Evolutionary conservation across 495 filamentous ascomycete species (phyloP).

Genomic region (Xylaria telfairii): DNA sequence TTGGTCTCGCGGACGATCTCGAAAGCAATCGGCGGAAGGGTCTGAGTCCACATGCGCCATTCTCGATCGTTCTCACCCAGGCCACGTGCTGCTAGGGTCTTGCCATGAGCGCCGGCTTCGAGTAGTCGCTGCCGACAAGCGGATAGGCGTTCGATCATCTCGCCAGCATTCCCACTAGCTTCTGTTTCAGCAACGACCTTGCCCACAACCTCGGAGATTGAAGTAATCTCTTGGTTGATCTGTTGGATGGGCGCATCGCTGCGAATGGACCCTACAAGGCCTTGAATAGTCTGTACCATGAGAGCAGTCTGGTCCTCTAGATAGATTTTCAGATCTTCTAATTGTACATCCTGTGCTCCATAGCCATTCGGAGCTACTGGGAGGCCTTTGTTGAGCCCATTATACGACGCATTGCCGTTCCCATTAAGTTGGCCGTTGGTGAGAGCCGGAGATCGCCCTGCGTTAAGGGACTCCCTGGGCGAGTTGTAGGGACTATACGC

Average conservation of each 20-base stretch:
- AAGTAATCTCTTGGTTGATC: constrained; percentile 71
- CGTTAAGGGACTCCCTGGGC: constrained; percentile 51
- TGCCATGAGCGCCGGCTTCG: constrained; percentile 68
- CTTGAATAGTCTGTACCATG: constrained; percentile 81
- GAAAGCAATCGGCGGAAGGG: constrained; percentile 82
- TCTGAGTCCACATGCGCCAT: constrained; percentile 71
- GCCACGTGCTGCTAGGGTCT: constrained; percentile 56
- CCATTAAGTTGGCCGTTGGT: constrained; percentile 41
- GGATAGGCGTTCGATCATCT: constrained; percentile 68
- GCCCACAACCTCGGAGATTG: constrained; percentile 72
- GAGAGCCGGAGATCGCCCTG: constrained; percentile 23
- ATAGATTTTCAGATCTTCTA: constrained; percentile 79
- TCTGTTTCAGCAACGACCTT: constrained; percentile 73
- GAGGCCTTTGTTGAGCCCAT: constrained; percentile 45
- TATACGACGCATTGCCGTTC: constrained; percentile 34
- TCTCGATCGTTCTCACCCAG: constrained; percentile 52
- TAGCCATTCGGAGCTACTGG: constrained; percentile 42
- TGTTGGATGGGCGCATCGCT: constrained; percentile 68
- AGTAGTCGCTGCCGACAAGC: constrained; percentile 70
- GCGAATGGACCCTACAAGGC: constrained; percentile 80
- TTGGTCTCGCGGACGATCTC: constrained; percentile 85
- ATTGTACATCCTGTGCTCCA: constrained; percentile 52
- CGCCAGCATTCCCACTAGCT: constrained; percentile 60
- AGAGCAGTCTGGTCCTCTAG: constrained; percentile 84
- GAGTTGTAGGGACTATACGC: constrained; percentile 62